Evolutionary conservation across 2,329 filamentous ascomycete genomes (phyloP).

Genomic region (Colletotrichum sansevieriae): DNA sequence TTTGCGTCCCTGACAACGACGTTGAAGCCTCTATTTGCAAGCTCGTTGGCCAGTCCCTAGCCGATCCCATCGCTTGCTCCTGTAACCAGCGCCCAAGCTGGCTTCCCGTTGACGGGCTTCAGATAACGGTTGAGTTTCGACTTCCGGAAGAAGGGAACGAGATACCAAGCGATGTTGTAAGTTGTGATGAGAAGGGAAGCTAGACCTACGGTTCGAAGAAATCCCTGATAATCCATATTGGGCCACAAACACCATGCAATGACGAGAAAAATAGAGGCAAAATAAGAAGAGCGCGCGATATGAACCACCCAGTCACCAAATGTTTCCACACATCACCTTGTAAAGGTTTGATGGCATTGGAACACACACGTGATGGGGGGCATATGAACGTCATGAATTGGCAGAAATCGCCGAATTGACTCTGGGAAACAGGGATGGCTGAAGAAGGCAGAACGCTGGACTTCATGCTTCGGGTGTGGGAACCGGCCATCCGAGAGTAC

Average conservation of each 20-base stretch:
- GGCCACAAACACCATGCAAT: background rate
- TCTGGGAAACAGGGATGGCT: conserved; percentile 30
- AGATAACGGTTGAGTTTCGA: conserved; percentile 45
- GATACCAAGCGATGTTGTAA: conserved; percentile 30
- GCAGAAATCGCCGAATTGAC: conserved; percentile 11
- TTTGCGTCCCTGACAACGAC: conserved; percentile 71
- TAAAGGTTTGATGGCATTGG: background rate
- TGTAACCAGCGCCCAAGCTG: conserved; percentile 63
- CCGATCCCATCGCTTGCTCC: conserved; percentile 70
- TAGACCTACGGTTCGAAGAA: conserved; percentile 15
- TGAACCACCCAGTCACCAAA: background rate
- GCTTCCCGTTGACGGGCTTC: conserved; percentile 41
- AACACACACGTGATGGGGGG: conserved; percentile 9
- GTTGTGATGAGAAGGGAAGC: conserved; percentile 8
- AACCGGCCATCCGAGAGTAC: conserved; percentile 11
- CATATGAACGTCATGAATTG: conserved; percentile 20
- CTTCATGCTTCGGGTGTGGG: conserved; percentile 22
- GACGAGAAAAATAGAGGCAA: background rate
- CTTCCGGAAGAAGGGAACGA: conserved; percentile 27
- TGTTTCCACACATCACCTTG: conserved; percentile 1
- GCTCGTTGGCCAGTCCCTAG: conserved; percentile 61
- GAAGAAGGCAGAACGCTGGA: conserved; percentile 18
- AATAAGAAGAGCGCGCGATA: background rate
- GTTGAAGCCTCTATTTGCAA: conserved; percentile 66
- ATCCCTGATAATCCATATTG: conserved; percentile 16